Conservation (phyloP, 768 basidiomycete species). For the Pleurotus platypus region DNA sequence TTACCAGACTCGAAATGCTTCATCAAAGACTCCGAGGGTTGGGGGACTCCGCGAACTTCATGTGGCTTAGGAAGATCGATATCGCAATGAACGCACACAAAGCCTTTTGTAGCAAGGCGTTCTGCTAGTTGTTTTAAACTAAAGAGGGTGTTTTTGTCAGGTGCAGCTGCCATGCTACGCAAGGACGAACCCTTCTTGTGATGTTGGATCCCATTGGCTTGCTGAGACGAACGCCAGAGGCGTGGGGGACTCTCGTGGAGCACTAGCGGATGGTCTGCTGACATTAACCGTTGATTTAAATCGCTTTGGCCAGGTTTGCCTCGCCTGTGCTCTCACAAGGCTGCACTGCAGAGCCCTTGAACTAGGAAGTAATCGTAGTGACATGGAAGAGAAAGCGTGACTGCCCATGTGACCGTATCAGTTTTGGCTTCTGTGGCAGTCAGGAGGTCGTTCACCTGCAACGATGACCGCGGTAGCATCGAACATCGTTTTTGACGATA, state of each 20-base stretch:
- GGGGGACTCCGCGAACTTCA: slow-evolving; percentile 7
- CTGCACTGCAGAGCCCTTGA: background rate
- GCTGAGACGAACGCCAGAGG: slow-evolving; percentile 52
- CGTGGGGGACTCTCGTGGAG: slow-evolving; percentile 46
- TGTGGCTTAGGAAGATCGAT: slow-evolving; percentile 22
- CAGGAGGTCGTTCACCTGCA: slow-evolving; percentile 5
- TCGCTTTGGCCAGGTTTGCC: background rate
- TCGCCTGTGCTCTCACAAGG: too few relatives aligned
- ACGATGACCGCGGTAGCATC: slow-evolving; percentile 48
- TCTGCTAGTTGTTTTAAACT: slow-evolving; percentile 20
- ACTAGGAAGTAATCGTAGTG: slow-evolving; percentile 13
- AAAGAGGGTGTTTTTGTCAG: background rate
- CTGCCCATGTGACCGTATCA: slow-evolving; percentile 6
- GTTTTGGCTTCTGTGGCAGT: too few relatives aligned
- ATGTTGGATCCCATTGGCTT: slow-evolving; percentile 37
- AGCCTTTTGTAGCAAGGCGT: slow-evolving; percentile 43
- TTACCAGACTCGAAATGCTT: slow-evolving; percentile 36
- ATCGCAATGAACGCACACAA: slow-evolving; percentile 44
- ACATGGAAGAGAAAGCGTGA: background rate
- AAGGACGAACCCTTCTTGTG: slow-evolving; percentile 30
- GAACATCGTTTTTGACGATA: slow-evolving; percentile 89
- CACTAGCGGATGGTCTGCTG: slow-evolving; percentile 32
- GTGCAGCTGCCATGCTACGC: background rate
- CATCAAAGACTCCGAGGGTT: slow-evolving; percentile 30
- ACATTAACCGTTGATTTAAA: slow-evolving; percentile 29